Base-by-base conservation (phyloP, 257 asterid genomes). In the Capsicum baccatum region DNA sequence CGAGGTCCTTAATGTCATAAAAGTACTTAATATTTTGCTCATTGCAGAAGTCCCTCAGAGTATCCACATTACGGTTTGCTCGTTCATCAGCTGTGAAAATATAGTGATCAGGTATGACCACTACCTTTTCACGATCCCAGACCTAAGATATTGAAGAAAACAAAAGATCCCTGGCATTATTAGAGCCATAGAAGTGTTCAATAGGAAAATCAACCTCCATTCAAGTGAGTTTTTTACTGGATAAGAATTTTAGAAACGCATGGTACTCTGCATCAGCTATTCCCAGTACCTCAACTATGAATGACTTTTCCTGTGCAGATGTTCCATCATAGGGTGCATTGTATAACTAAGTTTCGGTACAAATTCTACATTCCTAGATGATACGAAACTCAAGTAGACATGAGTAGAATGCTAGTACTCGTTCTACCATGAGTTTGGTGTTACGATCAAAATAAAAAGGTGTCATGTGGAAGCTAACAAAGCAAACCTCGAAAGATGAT, bases 51-150 rank as follows among this genome's bases (percentile, higher is more conserved):
- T 95, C 97, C 91, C 98, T 90, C 91, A 96, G 84, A 84, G 89
- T 94, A 88, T 93, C 98, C 74, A 96, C 97, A 85, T 96, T 96
- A 70, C 96, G 94, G 83, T 96, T 93, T 80, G 99, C 99, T 78
- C 97, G 90, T 82, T 94, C 98, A 91, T 94, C 96, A 37, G 95
- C 55, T n/a, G 99, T 96, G 89, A 96, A 96, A 87, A 96, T 92
- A 68, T 93, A 96, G 84, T 96, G 98, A 85, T 96, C 98, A 54
- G 98, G 99, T 84, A 96, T 93, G 13, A 93, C 87, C 55, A 96
- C 97, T 84, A 96, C 81, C 85, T 96, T 96, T 88, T 96, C 99
- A 79, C 96, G 94, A 88, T 96, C 98, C 99, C 98, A 96, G n/a
- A 93, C 98, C 99, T 94, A 83, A 6, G 60, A 3, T 73, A 73